These are phyloP conservation scores for Passiflora organensis DNA, from an alignment of 345 rosid genomes.

Conservation along the genomic window DNA sequence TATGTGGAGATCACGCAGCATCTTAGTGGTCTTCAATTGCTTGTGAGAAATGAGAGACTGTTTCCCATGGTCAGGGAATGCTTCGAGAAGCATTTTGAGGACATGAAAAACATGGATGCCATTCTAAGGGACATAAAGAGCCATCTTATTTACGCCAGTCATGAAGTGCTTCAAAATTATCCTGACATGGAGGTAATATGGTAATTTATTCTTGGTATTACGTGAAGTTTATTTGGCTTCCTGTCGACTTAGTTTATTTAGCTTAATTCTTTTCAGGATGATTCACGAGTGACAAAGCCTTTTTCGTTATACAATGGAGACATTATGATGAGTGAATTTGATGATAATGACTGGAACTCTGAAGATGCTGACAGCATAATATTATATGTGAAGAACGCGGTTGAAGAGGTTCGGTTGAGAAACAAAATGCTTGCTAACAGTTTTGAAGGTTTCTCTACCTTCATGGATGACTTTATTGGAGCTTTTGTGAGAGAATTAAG, in stretches of 20 bases:
- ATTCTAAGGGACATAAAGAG: slow-evolving; percentile 40
- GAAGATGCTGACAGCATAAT: slow-evolving; percentile 39
- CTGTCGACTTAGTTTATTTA: slow-evolving; percentile 9
- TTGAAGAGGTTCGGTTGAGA: slow-evolving; percentile 47
- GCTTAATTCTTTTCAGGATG: slow-evolving; percentile 38
- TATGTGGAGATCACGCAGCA: slow-evolving; percentile 47
- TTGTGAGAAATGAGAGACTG: slow-evolving; percentile 47
- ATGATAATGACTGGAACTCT: slow-evolving; percentile 27
- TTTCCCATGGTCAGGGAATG: slow-evolving; percentile 41
- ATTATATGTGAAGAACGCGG: slow-evolving; percentile 41
- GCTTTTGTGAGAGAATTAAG: slow-evolving; percentile 42
- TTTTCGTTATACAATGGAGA: slow-evolving; percentile 36
- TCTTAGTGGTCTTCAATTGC: slow-evolving; percentile 48
- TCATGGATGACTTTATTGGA: slow-evolving; percentile 45
- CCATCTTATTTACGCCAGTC: slow-evolving; percentile 26
- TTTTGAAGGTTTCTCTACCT: slow-evolving; percentile 42
- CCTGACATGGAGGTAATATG: slow-evolving; percentile 42
- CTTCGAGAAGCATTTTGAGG: slow-evolving; percentile 47
- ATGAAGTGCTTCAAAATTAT: slow-evolving; percentile 28
- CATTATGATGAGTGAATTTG: slow-evolving; percentile 28
- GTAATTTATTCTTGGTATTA: neutral
- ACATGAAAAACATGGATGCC: slow-evolving; percentile 53
- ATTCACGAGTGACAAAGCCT: slow-evolving; percentile 21
- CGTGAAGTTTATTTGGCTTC: slow-evolving; percentile 13
- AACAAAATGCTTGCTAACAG: slow-evolving; percentile 42